phyloP scores from a whole-genome alignment of 805 yeast species.

The Lachancea sp. region DNA sequence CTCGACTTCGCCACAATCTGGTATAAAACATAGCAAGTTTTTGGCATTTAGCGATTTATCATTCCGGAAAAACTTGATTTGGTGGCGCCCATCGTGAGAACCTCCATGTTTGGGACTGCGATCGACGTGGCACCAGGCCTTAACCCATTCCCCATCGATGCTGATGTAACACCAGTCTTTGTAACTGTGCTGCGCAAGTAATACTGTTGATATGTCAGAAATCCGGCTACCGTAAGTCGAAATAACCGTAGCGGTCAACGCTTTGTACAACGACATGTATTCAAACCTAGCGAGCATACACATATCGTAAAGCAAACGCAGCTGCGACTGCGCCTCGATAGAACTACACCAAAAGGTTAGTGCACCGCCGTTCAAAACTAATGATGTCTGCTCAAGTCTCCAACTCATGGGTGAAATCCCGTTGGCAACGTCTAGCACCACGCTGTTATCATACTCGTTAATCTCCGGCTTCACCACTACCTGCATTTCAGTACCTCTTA shows the following conservation, averaged over 20 bases:
- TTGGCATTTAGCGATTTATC: conserved; percentile 22
- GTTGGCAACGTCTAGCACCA: conserved; percentile 7
- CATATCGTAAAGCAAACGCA: conserved; percentile 6
- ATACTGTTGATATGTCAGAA: conserved; percentile 26
- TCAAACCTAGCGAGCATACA: conserved; percentile 20
- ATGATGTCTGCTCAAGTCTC: conserved; percentile 7
- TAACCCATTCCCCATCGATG: conserved; percentile 28
- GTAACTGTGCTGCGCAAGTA: conserved; percentile 25
- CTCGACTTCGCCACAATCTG: conserved; percentile 24
- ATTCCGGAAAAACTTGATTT: conserved; percentile 27
- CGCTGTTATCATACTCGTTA: conserved; percentile 6
- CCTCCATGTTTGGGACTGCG: conserved; percentile 13
- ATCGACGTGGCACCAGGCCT: conserved; percentile 32
- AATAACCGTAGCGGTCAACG: conserved; percentile 27
- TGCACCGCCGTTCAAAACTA: conserved; percentile 5
- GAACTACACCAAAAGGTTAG: conserved; percentile 5
- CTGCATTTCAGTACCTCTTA: conserved; percentile 8
- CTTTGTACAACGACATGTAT: conserved; percentile 22
- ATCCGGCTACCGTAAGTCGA: conserved; percentile 23
- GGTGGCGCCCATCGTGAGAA: conserved; percentile 21
- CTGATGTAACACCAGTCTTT: conserved; percentile 34
- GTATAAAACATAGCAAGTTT: conserved; percentile 27
- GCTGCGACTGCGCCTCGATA: conserved; percentile 4
- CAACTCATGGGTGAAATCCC: conserved; percentile 7
- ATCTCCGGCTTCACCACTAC: conserved; percentile 6